Percentiles rank a stretch among this genome's conserved stretches.
Conservation (phyloP, 2,329 filamentous ascomycete species). For the Aspergillus versicolor region DNA sequence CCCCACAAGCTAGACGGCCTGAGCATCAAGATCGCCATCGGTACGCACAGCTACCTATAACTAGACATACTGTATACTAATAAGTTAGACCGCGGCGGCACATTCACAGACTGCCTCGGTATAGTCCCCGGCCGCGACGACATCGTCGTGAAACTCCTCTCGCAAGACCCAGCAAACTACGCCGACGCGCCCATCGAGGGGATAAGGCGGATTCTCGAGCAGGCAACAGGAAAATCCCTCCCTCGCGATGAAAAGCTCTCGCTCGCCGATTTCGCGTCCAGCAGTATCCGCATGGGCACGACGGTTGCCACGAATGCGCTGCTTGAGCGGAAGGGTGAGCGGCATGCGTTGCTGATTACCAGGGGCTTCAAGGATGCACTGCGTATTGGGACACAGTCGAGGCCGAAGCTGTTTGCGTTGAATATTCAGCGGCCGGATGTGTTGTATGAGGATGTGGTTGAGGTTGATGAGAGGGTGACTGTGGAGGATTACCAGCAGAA, state of each 20-base stretch:
- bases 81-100: slow-evolving; percentile 42
- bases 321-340: slow-evolving; percentile 84
- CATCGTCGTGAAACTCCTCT: slow-evolving; percentile 42
- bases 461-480: slow-evolving; percentile 85
- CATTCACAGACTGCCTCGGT: slow-evolving; percentile 42
- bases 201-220: slow-evolving; percentile 68
- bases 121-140: slow-evolving; percentile 37
- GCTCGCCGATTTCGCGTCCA: too few relatives aligned
- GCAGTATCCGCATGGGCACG: slow-evolving; percentile 76
- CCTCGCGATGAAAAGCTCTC: slow-evolving; percentile 45
- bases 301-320: slow-evolving; percentile 90
- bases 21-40: slow-evolving; percentile 6
- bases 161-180: slow-evolving; percentile 41
- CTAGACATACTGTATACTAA: too few relatives aligned
- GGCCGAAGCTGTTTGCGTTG: slow-evolving; percentile 90
- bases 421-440: slow-evolving; percentile 86
- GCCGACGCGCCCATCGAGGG: slow-evolving; percentile 68
- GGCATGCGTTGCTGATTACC: slow-evolving; percentile 81
- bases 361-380: slow-evolving; percentile 84
- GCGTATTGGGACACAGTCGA: slow-evolving; percentile 84
- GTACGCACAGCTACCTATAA: background rate
- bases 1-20: background rate
- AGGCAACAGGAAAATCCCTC: slow-evolving; percentile 34
- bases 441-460: slow-evolving; percentile 77
- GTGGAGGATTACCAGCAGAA: slow-evolving; percentile 53